Conservation (phyloP, 768 basidiomycete species). For the Holtermanniella nyarrowii region DNA sequence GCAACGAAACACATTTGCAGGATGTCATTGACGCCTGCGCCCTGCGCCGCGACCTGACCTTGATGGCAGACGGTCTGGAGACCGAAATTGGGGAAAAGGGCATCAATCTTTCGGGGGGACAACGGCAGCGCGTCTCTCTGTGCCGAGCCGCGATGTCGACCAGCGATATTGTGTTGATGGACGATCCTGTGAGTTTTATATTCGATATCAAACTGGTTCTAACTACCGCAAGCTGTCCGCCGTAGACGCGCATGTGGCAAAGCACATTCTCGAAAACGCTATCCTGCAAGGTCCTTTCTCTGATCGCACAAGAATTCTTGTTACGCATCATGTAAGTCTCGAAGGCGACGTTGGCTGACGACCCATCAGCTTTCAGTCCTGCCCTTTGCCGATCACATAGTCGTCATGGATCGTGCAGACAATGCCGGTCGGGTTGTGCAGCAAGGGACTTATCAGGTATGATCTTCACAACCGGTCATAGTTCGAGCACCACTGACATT, state of each 20-base stretch:
- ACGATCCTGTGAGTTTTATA: conserved; percentile 25
- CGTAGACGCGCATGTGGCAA: conserved; percentile 66
- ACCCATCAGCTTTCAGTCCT: conserved; percentile 26
- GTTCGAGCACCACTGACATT: no score
- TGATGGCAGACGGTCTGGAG: conserved; percentile 20
- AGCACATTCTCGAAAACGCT: conserved; percentile 55
- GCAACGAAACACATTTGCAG: conserved; percentile 16
- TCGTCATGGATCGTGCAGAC: conserved; percentile 29
- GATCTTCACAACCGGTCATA: not conserved
- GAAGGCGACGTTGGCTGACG: not conserved
- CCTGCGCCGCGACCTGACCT: conserved; percentile 20
- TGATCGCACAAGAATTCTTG: conserved; percentile 52
- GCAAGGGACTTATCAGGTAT: conserved; percentile 51
- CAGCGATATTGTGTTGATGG: conserved; percentile 31
- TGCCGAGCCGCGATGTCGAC: conserved; percentile 28
- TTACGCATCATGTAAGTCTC: conserved; percentile 37
- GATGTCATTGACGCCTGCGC: conserved; percentile 31
- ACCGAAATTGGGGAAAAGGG: conserved; percentile 78
- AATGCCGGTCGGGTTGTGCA: conserved; percentile 46
- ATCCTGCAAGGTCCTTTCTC: conserved; percentile 45
- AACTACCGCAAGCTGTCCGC: conserved; percentile 51
- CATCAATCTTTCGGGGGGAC: conserved; percentile 39
- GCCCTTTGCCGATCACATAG: conserved; percentile 27
- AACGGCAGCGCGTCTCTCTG: conserved; percentile 31
- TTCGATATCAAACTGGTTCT: conserved; percentile 36